phyloP scores from a whole-genome alignment of 345 rosid species.

The Pistacia integerrima region DNA sequence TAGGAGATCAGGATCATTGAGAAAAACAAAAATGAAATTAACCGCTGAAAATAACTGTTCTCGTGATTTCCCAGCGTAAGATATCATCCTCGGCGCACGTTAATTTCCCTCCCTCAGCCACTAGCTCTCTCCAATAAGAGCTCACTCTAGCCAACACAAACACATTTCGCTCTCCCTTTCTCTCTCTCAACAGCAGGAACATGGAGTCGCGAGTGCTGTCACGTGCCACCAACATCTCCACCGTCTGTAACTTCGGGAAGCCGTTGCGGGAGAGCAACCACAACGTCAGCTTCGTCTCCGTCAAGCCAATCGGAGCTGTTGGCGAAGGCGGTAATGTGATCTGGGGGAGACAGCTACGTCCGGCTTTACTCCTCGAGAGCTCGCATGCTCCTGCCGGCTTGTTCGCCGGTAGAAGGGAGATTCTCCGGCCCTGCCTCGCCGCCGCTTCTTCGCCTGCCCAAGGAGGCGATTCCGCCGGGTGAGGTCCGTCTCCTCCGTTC shows the following conservation, averaged over 20 bases:
- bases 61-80: constrained; percentile 1
- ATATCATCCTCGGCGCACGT: constrained; percentile 12
- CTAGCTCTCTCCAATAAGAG: constrained; percentile 16
- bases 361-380: constrained; percentile 61
- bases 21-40: not conserved
- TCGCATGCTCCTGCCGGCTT: constrained; percentile 11
- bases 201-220: constrained; percentile 91
- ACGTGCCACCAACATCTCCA: constrained; percentile 54
- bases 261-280: constrained; percentile 35
- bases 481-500: constrained; percentile 83
- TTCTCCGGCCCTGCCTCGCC: constrained; percentile 52
- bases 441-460: constrained; percentile 75
- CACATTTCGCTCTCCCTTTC: constrained; percentile 25
- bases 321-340: constrained; percentile 77
- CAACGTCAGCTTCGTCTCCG: constrained; percentile 24
- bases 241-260: constrained; percentile 40
- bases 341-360: constrained; percentile 86
- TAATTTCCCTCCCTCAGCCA: constrained; percentile 1
- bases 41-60: constrained; percentile 8
- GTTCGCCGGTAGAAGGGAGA: constrained; percentile 38
- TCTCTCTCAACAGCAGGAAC: not conserved
- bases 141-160: constrained; percentile 13
- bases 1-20: not conserved
- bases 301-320: constrained; percentile 52
- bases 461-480: constrained; percentile 94